Evolutionary conservation across 1,139 yeast species (phyloP).

Genomic region (Kurtzmaniella natalensis): DNA sequence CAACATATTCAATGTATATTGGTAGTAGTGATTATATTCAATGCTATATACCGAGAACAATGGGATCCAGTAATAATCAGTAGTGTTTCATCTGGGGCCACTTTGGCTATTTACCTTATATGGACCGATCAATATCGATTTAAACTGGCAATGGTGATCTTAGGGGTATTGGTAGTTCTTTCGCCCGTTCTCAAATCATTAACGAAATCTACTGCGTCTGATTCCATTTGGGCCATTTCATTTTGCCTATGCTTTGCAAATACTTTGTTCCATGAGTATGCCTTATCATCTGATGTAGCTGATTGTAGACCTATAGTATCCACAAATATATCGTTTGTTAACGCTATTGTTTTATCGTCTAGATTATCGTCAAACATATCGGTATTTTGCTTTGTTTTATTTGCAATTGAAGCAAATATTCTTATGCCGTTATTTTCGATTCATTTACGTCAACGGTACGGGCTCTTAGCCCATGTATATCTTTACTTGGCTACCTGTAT

Average conservation of each 20-base stretch:
- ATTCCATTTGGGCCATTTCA: slow-evolving; percentile 91
- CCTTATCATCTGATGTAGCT: slow-evolving; percentile 30
- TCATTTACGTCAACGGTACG: slow-evolving; percentile 42
- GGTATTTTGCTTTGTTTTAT: slow-evolving; percentile 78
- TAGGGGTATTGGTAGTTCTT: slow-evolving; percentile 49
- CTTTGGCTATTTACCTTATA: slow-evolving; percentile 27
- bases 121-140: slow-evolving; percentile 7
- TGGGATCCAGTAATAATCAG: slow-evolving; percentile 45
- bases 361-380: slow-evolving; percentile 67
- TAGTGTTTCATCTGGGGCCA: slow-evolving; percentile 17
- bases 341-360: slow-evolving; percentile 87
- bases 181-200: slow-evolving; percentile 89
- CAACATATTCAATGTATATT: slow-evolving; percentile 61
- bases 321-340: slow-evolving; percentile 78
- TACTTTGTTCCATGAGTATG: slow-evolving; percentile 64
- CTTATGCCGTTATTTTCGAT: slow-evolving; percentile 68
- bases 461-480: slow-evolving; percentile 25
- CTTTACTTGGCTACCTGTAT: slow-evolving; percentile 20
- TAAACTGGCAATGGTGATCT: slow-evolving; percentile 1
- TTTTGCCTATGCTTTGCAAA: slow-evolving; percentile 71
- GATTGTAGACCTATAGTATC: slow-evolving; percentile 60
- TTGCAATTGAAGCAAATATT: slow-evolving; percentile 69
- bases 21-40: slow-evolving; percentile 58
- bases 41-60: slow-evolving; percentile 45
- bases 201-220: slow-evolving; percentile 85